These are phyloP conservation scores for Scheffersomyces amazonensis DNA, from an alignment of 805 yeast genomes.

Conservation along the genomic window DNA sequence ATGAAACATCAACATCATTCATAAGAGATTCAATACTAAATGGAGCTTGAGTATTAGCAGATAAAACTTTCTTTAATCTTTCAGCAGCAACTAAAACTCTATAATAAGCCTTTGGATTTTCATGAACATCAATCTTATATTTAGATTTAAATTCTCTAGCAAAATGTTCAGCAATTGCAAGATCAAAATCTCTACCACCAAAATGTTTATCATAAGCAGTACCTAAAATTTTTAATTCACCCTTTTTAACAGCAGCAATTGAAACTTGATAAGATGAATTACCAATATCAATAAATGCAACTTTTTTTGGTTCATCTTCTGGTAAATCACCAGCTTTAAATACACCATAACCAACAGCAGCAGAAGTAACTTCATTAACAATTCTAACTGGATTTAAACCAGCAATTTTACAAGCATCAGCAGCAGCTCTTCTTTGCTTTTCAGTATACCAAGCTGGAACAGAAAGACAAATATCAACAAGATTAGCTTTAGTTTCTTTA, in stretches of 20 bases:
- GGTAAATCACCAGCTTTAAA: conserved; percentile 92
- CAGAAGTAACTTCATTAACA: conserved; percentile 96
- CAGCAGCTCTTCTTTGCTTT: conserved; percentile 92
- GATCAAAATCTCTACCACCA: conserved; percentile 97
- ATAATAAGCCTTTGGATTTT: conserved; percentile 92
- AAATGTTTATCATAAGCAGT: conserved; percentile 92
- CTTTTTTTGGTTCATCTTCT: conserved; percentile 85
- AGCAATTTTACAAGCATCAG: conserved; percentile 94
- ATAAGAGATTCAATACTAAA: conserved; percentile 93
- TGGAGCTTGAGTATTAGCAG: conserved; percentile 95
- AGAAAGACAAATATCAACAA: conserved; percentile 86
- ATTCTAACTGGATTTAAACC: conserved; percentile 98
- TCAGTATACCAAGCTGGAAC: conserved; percentile 98
- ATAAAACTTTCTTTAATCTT: conserved; percentile 89
- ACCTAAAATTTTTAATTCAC: conserved; percentile 91
- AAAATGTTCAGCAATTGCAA: conserved; percentile 90
- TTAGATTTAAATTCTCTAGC: conserved; percentile 89
- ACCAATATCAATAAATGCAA: conserved; percentile 95
- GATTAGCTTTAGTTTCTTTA: conserved; percentile 77
- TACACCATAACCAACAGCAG: conserved; percentile 98
- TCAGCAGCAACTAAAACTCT: conserved; percentile 92
- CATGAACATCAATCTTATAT: conserved; percentile 88
- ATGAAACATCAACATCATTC: conserved; percentile 94
- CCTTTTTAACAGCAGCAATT: conserved; percentile 88
- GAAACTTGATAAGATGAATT: conserved; percentile 92